Percentiles rank a stretch among this genome's conserved stretches.
These are phyloP conservation scores for Plasmodium cynomolgi DNA, from an alignment of 169 alveolate species.

Conservation along the genomic window DNA sequence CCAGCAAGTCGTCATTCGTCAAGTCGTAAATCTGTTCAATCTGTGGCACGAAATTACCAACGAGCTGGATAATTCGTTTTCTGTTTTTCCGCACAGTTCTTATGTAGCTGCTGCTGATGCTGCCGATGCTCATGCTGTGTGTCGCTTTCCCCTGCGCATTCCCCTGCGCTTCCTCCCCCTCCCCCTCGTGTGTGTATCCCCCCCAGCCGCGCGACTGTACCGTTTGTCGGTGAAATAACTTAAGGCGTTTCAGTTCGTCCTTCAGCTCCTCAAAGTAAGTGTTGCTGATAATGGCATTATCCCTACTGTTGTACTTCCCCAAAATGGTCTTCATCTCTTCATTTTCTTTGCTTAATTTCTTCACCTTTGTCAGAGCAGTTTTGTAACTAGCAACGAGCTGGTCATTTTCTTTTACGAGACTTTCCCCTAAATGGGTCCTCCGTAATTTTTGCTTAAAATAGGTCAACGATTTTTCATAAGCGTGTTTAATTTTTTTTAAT, in stretches of 20 bases:
- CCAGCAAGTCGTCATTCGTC: slow-evolving; percentile 28
- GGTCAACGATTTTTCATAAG: slow-evolving; percentile 50
- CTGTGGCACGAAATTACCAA: not conserved
- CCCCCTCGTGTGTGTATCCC: not conserved
- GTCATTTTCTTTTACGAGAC: slow-evolving; percentile 31
- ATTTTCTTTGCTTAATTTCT: slow-evolving; percentile 27
- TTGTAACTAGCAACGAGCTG: not conserved
- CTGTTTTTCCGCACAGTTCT: slow-evolving; percentile 14
- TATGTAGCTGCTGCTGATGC: not conserved
- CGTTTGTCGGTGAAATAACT: not conserved
- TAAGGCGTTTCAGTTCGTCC: not conserved
- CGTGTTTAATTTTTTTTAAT: slow-evolving; percentile 50
- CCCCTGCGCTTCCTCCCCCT: not conserved
- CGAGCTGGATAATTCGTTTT: slow-evolving; percentile 3
- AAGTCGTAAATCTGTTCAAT: slow-evolving; percentile 38
- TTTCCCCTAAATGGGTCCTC: slow-evolving; percentile 13
- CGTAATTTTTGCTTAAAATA: slow-evolving; percentile 20
- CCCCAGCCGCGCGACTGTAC: not conserved
- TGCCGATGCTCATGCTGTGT: too few species aligned
- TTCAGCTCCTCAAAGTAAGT: slow-evolving; percentile 26
- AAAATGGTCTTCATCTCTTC: slow-evolving; percentile 17
- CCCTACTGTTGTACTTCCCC: slow-evolving; percentile 27
- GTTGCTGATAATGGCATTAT: slow-evolving; percentile 48
- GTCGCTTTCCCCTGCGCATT: not conserved
- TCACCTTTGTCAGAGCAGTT: not conserved